Evolutionary conservation across 2,329 filamentous ascomycete genomes (phyloP).

Genomic region (Colletotrichum cereale): DNA sequence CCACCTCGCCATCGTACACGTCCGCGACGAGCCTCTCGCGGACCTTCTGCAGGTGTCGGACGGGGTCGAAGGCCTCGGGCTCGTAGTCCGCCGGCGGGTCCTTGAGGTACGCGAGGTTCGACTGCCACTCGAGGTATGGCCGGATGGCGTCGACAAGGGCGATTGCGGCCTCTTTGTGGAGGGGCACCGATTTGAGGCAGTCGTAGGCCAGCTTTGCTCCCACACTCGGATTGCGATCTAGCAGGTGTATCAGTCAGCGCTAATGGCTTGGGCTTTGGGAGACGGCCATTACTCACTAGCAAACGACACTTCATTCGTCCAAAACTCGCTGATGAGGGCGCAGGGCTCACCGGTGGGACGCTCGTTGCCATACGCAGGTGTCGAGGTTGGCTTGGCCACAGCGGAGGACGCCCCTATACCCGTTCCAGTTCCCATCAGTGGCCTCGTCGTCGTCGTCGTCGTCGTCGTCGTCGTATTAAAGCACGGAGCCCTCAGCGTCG

Average conservation of each 20-base stretch:
- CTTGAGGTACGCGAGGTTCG: constrained; percentile 60
- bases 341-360: neutral
- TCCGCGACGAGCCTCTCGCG: constrained; percentile 48
- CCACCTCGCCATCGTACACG: constrained; percentile 54
- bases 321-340: neutral
- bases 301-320: neutral
- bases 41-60: constrained; percentile 45
- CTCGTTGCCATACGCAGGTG: neutral
- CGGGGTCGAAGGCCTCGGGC: neutral
- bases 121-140: constrained; percentile 61
- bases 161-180: constrained; percentile 48
- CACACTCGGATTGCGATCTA: constrained; percentile 43
- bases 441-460: neutral
- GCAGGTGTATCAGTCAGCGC: neutral
- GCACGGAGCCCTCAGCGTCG: neutral
- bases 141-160: constrained; percentile 52
- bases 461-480: neutral
- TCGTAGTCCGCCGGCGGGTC: constrained; percentile 63
- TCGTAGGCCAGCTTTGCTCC: constrained; percentile 51
- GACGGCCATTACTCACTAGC: neutral
- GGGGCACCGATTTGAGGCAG: constrained; percentile 54
- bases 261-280: neutral
- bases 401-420: neutral
- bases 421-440: neutral
- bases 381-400: neutral